Percentiles rank a stretch among this genome's conserved stretches.
Conservation (phyloP, 306 rosid genomes). For the Fragaria vesca region DNA sequence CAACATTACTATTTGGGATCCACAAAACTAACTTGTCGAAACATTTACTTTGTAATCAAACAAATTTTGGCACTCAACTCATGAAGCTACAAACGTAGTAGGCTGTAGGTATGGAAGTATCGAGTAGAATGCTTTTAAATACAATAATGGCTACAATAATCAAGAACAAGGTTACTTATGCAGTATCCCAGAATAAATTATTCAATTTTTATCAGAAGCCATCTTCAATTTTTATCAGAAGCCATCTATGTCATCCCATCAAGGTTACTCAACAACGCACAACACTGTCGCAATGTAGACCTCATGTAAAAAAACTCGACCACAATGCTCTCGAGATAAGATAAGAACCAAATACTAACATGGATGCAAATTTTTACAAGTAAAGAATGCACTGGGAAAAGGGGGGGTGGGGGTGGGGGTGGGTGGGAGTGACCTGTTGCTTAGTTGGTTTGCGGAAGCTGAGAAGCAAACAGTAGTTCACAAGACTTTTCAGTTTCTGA, state of each 20-base stretch:
- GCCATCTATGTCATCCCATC: too few relatives aligned
- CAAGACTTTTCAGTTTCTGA: conserved; percentile 92
- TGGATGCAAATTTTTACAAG: neutral
- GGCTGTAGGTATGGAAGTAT: neutral
- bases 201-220: too few relatives aligned
- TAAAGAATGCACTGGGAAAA: neutral
- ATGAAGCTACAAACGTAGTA: neutral
- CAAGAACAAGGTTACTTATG: too few relatives aligned
- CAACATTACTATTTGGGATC: neutral
- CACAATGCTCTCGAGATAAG: neutral
- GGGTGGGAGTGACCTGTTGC: conserved; percentile 60
- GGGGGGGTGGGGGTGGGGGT: neutral
- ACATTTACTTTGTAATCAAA: neutral
- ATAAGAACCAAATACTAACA: neutral
- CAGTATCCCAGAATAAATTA: too few relatives aligned
- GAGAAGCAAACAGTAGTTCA: conserved; percentile 89
- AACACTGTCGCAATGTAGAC: neutral
- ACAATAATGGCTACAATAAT: neutral
- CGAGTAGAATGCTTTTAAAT: neutral
- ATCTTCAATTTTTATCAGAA: too few relatives aligned
- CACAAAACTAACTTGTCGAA: neutral
- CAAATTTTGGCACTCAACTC: neutral
- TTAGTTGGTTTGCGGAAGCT: conserved; percentile 89
- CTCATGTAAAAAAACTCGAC: neutral
- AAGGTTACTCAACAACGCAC: neutral